A percentile compares a stretch with the other conserved stretches of the same genome.
phyloP scores from a whole-genome alignment of 1,284 basidiomycete genomes.

The Cryptococcus maquisensis region DNA sequence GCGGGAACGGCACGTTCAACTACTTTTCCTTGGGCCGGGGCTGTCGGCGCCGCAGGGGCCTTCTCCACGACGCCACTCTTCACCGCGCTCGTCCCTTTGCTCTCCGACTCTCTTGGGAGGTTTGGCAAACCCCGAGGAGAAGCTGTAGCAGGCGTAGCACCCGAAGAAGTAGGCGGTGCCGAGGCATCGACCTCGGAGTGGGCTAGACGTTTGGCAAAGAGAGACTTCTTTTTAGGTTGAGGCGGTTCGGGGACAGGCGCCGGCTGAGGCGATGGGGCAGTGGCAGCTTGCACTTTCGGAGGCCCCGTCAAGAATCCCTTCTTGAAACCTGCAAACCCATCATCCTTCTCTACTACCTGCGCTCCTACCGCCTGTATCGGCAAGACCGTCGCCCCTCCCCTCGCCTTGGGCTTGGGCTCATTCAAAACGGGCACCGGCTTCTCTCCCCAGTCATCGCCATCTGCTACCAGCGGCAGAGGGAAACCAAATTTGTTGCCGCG shows the following conservation, averaged over 20 bases:
- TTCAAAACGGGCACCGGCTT: conserved; percentile 33
- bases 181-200: conserved; percentile 13
- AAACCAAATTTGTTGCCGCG: conserved; percentile 19
- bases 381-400: neutral
- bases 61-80: conserved; percentile 31
- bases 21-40: too few species aligned
- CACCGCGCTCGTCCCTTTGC: conserved; percentile 27
- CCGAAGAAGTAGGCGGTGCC: conserved; percentile 4
- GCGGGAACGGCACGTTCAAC: too few species aligned
- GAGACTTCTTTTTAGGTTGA: conserved; percentile 23
- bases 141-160: conserved; percentile 3
- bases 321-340: conserved; percentile 38
- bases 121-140: neutral
- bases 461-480: conserved; percentile 19
- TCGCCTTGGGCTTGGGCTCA: conserved; percentile 23
- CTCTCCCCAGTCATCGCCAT: conserved; percentile 8
- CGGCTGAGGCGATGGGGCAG: neutral
- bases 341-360: conserved; percentile 1
- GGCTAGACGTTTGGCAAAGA: conserved; percentile 31
- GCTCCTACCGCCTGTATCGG: too few species aligned
- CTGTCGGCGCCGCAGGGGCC: neutral
- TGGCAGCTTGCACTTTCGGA: neutral
- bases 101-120: conserved; percentile 18
- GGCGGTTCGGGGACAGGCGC: neutral
- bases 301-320: conserved; percentile 28